Evolutionary conservation across 1,284 basidiomycete species (phyloP).

Genomic region (Nidula niveotomentosa): DNA sequence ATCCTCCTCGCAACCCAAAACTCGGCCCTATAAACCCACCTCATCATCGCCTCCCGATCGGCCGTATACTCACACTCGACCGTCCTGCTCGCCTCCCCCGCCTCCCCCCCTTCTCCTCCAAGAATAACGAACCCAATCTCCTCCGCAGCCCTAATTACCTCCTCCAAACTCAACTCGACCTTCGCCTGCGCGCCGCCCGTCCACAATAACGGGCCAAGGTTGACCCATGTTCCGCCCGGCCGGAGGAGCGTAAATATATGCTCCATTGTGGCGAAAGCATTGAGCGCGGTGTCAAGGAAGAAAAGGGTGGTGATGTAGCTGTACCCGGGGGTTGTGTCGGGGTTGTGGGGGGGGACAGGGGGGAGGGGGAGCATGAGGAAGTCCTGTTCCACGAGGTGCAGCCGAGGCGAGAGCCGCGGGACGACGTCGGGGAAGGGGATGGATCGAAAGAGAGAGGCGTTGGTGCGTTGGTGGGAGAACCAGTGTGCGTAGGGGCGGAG

Average conservation of each 20-base stretch:
- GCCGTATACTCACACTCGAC: constrained; percentile 65
- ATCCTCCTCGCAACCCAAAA: constrained; percentile 61
- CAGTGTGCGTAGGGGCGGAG: constrained; percentile 62
- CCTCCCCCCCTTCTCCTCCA: constrained; percentile 13
- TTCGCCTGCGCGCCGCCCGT: constrained; percentile 50
- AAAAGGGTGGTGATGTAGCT: constrained; percentile 65
- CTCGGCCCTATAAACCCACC: constrained; percentile 62
- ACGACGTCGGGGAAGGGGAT: constrained; percentile 59
- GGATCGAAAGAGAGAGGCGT: constrained; percentile 45
- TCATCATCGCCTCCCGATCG: constrained; percentile 63
- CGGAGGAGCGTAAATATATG: constrained; percentile 53
- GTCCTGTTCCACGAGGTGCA: constrained; percentile 50
- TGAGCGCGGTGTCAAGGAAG: constrained; percentile 70
- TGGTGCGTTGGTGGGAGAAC: constrained; percentile 67
- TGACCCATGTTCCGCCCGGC: constrained; percentile 66
- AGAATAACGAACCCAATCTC: constrained; percentile 50
- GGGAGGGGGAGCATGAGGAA: constrained; percentile 41
- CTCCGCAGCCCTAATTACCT: constrained; percentile 47
- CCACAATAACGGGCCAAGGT: constrained; percentile 68
- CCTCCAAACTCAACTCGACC: constrained; percentile 62
- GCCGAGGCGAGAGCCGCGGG: constrained; percentile 40
- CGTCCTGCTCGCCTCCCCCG: constrained; percentile 33
- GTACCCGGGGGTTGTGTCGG: constrained; percentile 32
- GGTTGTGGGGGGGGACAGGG: neutral
- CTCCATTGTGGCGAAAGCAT: constrained; percentile 51